phyloP scores from a whole-genome alignment of 2,329 filamentous ascomycete species.

The Diaporthe citrichinensis region DNA sequence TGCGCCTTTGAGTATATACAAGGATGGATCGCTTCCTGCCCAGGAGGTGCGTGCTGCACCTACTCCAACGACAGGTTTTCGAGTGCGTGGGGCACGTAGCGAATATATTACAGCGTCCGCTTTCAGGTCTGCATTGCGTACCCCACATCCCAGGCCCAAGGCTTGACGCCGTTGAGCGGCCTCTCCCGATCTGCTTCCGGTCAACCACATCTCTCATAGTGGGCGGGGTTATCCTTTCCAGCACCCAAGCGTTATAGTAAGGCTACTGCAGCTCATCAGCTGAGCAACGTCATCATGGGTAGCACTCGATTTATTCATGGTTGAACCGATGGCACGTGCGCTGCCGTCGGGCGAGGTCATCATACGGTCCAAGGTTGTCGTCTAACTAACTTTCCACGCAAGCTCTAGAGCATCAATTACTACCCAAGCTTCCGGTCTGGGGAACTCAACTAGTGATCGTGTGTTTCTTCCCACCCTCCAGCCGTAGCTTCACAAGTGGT shows the following conservation, averaged over 20 bases:
- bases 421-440: neutral
- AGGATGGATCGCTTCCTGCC: neutral
- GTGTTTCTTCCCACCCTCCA: neutral
- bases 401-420: neutral
- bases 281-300: constrained; percentile 5
- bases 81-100: neutral
- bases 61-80: neutral
- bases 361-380: neutral
- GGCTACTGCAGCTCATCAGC: constrained; percentile 6
- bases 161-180: constrained; percentile 11
- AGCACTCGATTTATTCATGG: constrained; percentile 4
- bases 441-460: neutral
- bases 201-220: neutral
- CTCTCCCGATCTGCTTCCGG: neutral
- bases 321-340: constrained; percentile 10
- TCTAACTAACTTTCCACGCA: neutral
- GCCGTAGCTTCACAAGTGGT: neutral
- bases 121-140: neutral
- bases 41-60: neutral
- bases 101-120: neutral
- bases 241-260: neutral
- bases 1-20: neutral
- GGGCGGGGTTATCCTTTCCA: constrained; percentile 8
- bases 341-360: constrained; percentile 2
- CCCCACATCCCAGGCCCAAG: neutral